Evolutionary conservation across 1,284 basidiomycete genomes (phyloP).

Genomic region (Cystobasidiaceae sp.): DNA sequence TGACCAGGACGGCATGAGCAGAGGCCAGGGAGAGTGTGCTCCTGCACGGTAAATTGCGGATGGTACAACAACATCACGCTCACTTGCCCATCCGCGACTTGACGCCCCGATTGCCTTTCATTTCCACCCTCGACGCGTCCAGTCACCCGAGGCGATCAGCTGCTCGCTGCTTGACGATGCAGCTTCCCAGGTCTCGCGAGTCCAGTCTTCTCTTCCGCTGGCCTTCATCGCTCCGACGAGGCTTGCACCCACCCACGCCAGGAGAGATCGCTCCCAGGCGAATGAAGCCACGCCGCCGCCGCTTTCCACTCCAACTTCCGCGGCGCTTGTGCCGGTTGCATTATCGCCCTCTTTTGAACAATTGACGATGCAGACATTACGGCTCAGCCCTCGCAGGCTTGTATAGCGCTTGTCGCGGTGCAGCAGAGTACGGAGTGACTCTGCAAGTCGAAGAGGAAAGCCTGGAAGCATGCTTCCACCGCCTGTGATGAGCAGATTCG

Average conservation of each 20-base stretch:
- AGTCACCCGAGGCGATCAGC: conserved; percentile 1
- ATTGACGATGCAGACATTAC: conserved; percentile 73
- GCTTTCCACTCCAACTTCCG: background rate
- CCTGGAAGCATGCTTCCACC: conserved; percentile 88
- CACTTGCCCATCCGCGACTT: too few species aligned
- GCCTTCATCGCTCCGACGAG: conserved; percentile 81
- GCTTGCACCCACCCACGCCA: conserved; percentile 90
- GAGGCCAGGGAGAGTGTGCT: too few species aligned
- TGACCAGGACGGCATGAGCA: too few species aligned
- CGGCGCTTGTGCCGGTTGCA: conserved; percentile 46
- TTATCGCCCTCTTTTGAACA: conserved; percentile 55
- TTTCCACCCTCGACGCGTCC: conserved; percentile 14
- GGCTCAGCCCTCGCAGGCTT: conserved; percentile 60
- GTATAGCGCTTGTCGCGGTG: conserved; percentile 51
- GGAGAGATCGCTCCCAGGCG: conserved; percentile 54
- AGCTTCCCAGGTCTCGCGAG: conserved; percentile 71
- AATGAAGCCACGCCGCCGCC: background rate
- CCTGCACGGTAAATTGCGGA: too few species aligned
- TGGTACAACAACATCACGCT: too few species aligned
- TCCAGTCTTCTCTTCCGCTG: conserved; percentile 65
- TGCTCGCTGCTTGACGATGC: background rate
- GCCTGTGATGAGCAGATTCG: conserved; percentile 75
- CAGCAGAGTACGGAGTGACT: conserved; percentile 52
- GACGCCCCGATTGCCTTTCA: too few species aligned
- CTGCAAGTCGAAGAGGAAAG: conserved; percentile 79